Evolutionary conservation across 371 early-diverging fungal genomes (phyloP).

Genomic region (Saksenaea vasiformis): DNA sequence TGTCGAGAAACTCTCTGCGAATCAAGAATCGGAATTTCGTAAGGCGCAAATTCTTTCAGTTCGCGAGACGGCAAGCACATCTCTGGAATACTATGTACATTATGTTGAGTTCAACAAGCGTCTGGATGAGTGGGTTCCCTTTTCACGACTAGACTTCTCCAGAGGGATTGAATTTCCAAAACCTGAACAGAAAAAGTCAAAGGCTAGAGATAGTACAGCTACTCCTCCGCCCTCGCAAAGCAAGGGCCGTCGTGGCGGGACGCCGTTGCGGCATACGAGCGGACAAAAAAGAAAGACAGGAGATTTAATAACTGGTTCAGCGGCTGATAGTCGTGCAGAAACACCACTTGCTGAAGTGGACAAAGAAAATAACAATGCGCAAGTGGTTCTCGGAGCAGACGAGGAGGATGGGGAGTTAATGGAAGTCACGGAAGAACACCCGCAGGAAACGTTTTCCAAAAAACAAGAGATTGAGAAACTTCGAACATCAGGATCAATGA

Average conservation of each 20-base stretch:
- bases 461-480: slow-evolving; percentile 92
- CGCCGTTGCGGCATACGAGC: slow-evolving; percentile 19
- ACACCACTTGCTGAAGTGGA: slow-evolving; percentile 16
- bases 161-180: slow-evolving; percentile 80
- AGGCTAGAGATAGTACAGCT: slow-evolving; percentile 44
- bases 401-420: slow-evolving; percentile 44
- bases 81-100: slow-evolving; percentile 94
- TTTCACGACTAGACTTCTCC: slow-evolving; percentile 70
- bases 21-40: slow-evolving; percentile 65
- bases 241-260: slow-evolving; percentile 11
- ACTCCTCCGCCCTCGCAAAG: slow-evolving; percentile 21
- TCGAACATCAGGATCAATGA: slow-evolving; percentile 92
- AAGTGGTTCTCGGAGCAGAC: slow-evolving; percentile 45
- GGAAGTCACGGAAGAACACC: slow-evolving; percentile 19
- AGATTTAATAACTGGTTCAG: neutral
- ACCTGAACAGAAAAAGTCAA: slow-evolving; percentile 57
- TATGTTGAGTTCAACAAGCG: slow-evolving; percentile 99
- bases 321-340: slow-evolving; percentile 3
- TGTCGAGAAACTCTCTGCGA: slow-evolving; percentile 61
- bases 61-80: slow-evolving; percentile 52
- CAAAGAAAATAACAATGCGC: slow-evolving; percentile 21
- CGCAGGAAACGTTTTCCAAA: slow-evolving; percentile 60
- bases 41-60: slow-evolving; percentile 94
- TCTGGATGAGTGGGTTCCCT: slow-evolving; percentile 97
- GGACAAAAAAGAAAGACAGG: slow-evolving; percentile 35